These are phyloP conservation scores for Vigna mungo DNA, from an alignment of 306 rosid genomes.

Conservation along the genomic window DNA sequence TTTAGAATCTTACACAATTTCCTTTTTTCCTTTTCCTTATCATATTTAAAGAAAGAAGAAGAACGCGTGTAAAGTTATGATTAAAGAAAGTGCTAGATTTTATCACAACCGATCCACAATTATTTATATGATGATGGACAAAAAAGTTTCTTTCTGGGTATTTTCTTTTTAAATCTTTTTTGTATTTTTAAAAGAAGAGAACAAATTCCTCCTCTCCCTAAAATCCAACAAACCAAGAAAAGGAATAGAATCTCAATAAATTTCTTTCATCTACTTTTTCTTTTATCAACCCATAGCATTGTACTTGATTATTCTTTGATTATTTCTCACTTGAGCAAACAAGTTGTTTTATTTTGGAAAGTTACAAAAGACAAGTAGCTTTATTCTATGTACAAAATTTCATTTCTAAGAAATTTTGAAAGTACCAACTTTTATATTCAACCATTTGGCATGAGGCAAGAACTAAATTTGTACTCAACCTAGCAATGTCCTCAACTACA, in stretches of 20 bases:
- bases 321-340: neutral
- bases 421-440: constrained; percentile 7
- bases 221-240: neutral
- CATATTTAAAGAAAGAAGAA: neutral
- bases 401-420: neutral
- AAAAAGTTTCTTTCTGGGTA: neutral
- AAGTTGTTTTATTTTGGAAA: neutral
- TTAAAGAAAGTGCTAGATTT: neutral
- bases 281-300: neutral
- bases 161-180: neutral
- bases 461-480: neutral
- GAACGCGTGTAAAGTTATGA: neutral
- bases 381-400: neutral
- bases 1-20: neutral
- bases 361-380: constrained; percentile 1
- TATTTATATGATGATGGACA: neutral
- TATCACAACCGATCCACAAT: neutral
- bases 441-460: neutral
- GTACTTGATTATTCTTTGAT: neutral
- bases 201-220: neutral
- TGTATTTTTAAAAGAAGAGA: neutral
- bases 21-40: neutral
- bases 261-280: neutral
- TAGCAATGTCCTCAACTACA: neutral
- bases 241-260: neutral